Conservation (phyloP, 1,284 basidiomycete genomes). For the Tilletia walkeri region DNA sequence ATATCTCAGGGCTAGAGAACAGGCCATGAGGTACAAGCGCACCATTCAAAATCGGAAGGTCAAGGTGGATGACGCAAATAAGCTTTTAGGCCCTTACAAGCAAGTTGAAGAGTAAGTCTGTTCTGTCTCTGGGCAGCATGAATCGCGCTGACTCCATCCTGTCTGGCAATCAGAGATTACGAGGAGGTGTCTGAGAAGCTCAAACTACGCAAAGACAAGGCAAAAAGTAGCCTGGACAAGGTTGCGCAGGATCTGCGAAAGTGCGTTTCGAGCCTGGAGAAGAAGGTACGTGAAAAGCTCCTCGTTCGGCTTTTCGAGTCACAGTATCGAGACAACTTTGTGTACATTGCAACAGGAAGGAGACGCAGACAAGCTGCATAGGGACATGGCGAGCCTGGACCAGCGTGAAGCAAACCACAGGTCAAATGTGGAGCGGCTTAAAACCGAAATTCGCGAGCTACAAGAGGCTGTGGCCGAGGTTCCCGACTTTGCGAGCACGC, state of each 20-base stretch:
- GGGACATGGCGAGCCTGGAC: slow-evolving; percentile 22
- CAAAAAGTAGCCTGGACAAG: slow-evolving; percentile 4
- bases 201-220: slow-evolving; percentile 13
- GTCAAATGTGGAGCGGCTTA: not conserved
- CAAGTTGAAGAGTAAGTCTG: not conserved
- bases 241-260: slow-evolving; percentile 1
- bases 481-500: slow-evolving; percentile 6
- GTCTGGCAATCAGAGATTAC: slow-evolving; percentile 7
- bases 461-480: not conserved
- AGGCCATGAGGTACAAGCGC: not conserved
- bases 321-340: not conserved
- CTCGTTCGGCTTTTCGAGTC: not conserved
- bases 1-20: slow-evolving; percentile 27
- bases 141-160: not conserved
- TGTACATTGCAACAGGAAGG: slow-evolving; percentile 22
- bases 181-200: slow-evolving; percentile 19
- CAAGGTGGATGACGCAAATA: not conserved
- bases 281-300: not conserved
- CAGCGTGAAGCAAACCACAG: slow-evolving; percentile 11
- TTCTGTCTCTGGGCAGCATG: not conserved
- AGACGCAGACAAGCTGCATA: slow-evolving; percentile 24
- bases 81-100: not conserved
- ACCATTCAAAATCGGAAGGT: not conserved
- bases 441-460: slow-evolving; percentile 3
- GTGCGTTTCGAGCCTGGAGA: not conserved